A percentile compares a stretch with the other conserved stretches of the same genome.
phyloP scores from a whole-genome alignment of 2,329 filamentous ascomycete genomes.

The Phaeosphaeria sp. region DNA sequence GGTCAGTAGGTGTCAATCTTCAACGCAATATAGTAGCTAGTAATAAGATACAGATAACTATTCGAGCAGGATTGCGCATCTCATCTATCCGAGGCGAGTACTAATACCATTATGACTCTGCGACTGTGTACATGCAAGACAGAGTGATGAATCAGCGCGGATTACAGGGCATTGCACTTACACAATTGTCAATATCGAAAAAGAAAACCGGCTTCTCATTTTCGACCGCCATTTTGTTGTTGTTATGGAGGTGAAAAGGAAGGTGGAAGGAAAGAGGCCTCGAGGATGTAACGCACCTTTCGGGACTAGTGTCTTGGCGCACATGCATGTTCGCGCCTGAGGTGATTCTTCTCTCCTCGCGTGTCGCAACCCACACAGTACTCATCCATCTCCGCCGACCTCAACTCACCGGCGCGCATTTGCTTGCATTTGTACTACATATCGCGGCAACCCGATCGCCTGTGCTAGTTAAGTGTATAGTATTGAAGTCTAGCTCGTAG shows the following conservation, averaged over 20 bases:
- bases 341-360: slow-evolving; percentile 9
- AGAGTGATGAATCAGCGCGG: not conserved
- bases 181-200: slow-evolving; percentile 98
- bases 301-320: slow-evolving; percentile 23
- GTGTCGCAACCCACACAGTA: slow-evolving; percentile 19
- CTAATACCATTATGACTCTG: not conserved
- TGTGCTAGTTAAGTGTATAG: slow-evolving; percentile 20
- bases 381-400: slow-evolving; percentile 28
- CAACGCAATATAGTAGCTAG: not conserved
- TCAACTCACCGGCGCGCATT: slow-evolving; percentile 29
- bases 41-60: too few relatives aligned
- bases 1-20: slow-evolving; percentile 10
- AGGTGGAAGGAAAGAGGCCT: slow-evolving; percentile 1
- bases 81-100: not conserved
- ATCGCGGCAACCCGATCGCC: slow-evolving; percentile 22
- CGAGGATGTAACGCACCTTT: slow-evolving; percentile 6
- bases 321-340: slow-evolving; percentile 17
- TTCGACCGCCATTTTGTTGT: slow-evolving; percentile 31
- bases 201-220: slow-evolving; percentile 64
- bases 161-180: slow-evolving; percentile 48
- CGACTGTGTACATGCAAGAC: not conserved
- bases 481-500: slow-evolving; percentile 23
- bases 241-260: not conserved
- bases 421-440: slow-evolving; percentile 39
- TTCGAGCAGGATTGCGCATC: not conserved